Conservation (phyloP, 2,329 filamentous ascomycete genomes). For the Paraconiothyrium sp. region DNA sequence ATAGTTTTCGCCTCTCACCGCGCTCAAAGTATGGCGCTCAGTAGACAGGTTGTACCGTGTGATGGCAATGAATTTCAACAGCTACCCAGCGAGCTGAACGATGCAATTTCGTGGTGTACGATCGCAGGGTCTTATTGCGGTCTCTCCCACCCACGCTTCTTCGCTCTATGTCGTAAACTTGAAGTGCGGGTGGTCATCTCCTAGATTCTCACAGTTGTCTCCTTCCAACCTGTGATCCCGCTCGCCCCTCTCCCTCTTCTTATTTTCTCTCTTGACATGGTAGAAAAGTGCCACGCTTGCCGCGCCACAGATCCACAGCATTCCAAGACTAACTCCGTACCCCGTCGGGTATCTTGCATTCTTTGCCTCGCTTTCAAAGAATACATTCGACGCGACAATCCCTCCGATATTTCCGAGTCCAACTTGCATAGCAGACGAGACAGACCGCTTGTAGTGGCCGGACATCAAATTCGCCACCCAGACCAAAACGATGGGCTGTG, state of each 20-base stretch:
- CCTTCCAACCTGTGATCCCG: conserved; percentile 55
- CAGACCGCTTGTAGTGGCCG: conserved; percentile 66
- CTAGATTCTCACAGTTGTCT: conserved; percentile 59
- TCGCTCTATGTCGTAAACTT: conserved; percentile 50
- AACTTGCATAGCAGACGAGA: conserved; percentile 60
- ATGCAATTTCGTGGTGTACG: too few relatives aligned
- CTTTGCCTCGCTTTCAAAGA: conserved; percentile 52
- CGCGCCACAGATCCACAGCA: conserved; percentile 60
- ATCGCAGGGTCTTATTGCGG: neutral
- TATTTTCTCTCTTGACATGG: conserved; percentile 58
- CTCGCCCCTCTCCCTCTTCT: conserved; percentile 57
- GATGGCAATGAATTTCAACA: too few relatives aligned
- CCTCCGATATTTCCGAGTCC: conserved; percentile 61
- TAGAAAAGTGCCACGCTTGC: conserved; percentile 55
- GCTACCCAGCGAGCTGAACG: too few relatives aligned
- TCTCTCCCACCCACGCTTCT: neutral
- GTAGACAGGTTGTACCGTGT: too few relatives aligned
- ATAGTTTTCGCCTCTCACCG: too few relatives aligned
- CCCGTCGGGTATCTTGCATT: conserved; percentile 58
- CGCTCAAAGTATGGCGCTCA: too few relatives aligned
- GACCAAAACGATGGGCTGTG: conserved; percentile 63
- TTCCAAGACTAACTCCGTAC: conserved; percentile 59
- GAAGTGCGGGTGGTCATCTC: conserved; percentile 62
- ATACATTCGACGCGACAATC: conserved; percentile 62
- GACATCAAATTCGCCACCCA: conserved; percentile 68